These are phyloP conservation scores for Nymphaea colorata DNA, from an alignment of 164 flowering plant species.

Conservation along the genomic window DNA sequence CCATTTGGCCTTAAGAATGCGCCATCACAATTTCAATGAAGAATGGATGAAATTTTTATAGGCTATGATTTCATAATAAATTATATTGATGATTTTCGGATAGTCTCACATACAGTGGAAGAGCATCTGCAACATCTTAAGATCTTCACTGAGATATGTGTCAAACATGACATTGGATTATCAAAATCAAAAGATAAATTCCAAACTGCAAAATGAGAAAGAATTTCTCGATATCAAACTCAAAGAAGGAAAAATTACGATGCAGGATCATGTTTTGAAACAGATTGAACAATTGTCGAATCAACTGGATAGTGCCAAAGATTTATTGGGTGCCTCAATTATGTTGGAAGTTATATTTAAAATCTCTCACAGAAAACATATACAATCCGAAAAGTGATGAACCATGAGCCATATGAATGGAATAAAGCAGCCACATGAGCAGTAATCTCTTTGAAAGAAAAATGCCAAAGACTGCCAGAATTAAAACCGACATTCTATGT, in stretches of 20 bases:
- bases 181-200: conserved; percentile 2
- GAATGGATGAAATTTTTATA: neutral
- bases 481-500: neutral
- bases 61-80: neutral
- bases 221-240: neutral
- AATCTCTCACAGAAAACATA: neutral
- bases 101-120: neutral
- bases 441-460: neutral
- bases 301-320: neutral
- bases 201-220: neutral
- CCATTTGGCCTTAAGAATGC: neutral
- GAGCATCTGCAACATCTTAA: neutral
- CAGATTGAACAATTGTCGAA: neutral
- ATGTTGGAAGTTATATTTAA: neutral
- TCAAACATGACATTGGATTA: neutral
- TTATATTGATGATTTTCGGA: neutral
- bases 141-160: neutral
- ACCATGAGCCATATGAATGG: neutral
- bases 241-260: neutral
- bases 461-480: neutral
- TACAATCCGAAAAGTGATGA: neutral
- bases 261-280: neutral
- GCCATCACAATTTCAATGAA: neutral
- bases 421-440: neutral
- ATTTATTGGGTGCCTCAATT: neutral